A percentile compares a stretch with the other conserved stretches of the same genome.
phyloP scores from a whole-genome alignment of 2,329 filamentous ascomycete genomes.

The Tolypocladium pustulatum region DNA sequence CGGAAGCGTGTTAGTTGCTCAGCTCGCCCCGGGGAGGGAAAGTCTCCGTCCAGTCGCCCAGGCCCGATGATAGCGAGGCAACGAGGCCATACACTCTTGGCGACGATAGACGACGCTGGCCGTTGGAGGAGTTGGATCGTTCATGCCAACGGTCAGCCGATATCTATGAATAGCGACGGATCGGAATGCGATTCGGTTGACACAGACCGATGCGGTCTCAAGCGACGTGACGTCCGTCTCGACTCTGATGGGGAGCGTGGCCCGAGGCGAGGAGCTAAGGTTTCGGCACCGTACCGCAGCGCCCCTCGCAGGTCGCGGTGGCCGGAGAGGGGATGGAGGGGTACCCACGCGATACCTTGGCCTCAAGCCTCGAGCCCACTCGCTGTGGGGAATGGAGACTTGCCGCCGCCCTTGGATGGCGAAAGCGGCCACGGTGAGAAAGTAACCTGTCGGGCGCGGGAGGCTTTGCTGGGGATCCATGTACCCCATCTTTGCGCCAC shows the following conservation, averaged over 20 bases:
- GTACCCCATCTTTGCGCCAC: background rate
- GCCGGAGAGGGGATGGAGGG: background rate
- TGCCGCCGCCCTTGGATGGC: background rate
- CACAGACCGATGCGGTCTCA: background rate
- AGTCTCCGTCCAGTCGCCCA: too few relatives aligned
- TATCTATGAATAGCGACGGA: background rate
- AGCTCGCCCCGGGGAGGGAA: background rate
- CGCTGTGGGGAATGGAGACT: background rate
- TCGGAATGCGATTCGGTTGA: background rate
- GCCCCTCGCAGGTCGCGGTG: background rate
- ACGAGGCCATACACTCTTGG: background rate
- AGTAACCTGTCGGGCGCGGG: background rate
- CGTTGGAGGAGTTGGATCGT: background rate
- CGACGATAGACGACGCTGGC: background rate
- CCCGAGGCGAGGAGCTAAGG: background rate
- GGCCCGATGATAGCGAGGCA: background rate
- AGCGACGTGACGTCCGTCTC: background rate
- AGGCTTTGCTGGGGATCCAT: background rate
- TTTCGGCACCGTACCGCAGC: background rate
- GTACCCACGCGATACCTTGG: background rate
- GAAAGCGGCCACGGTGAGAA: background rate
- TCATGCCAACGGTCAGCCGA: background rate
- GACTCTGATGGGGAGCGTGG: background rate
- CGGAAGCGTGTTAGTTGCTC: background rate
- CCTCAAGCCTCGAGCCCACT: background rate